Evolutionary conservation across 2,329 filamentous ascomycete genomes (phyloP), one percentile per base, ranked within the genome.

Genomic region (Basipetospora chlamydospora): DNA sequence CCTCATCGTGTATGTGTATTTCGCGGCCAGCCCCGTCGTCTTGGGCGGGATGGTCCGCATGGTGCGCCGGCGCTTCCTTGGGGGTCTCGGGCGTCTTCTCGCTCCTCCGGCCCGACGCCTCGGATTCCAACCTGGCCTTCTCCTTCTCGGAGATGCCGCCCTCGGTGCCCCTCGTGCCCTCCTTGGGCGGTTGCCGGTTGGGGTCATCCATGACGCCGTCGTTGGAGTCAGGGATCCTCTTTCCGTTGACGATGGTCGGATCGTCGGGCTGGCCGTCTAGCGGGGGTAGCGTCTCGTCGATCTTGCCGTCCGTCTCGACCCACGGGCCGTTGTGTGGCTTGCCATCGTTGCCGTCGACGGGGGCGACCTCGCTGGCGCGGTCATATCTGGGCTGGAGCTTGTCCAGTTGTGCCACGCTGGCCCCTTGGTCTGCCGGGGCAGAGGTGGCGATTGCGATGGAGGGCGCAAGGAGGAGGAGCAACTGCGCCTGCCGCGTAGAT

Each of bases 181-280:
- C 71, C 52, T 86, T 87, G 4, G 87, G 84, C 28, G 73, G 69
- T 26, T 70, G 60, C 45, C 85, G 68, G 52, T 81, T 71, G 43
- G 80, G 82, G 55, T 95, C 87, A 51, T 93, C 82, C 88, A 95
- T 95, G 40, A 95, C 85, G 28, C 87, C 85, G 52, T 93, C 75
- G 46, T 78, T 77, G 42, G 61, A 63, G 44, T 74, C 63, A 20
- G 73, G 73, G 16, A 78, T 73, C 54, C 67, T 71, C 49, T 68
- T 67, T 45, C 73, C 73, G 37, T 76, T 68, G 30, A 73, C 55
- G 8, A 70, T 63, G 18, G 65, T 69, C 33, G 63, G 61, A 41
- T 74, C 68, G 25, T 53, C 48, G 1, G 66, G 63, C n/a, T 64
- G 59, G 40, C 67, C 65, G 46, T 68, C 66, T 17, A 69, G 51